A percentile compares a stretch with the other conserved stretches of the same genome.
These are phyloP conservation scores for Chaetomium fimeti DNA, from an alignment of 495 filamentous ascomycete genomes.

Conservation along the genomic window DNA sequence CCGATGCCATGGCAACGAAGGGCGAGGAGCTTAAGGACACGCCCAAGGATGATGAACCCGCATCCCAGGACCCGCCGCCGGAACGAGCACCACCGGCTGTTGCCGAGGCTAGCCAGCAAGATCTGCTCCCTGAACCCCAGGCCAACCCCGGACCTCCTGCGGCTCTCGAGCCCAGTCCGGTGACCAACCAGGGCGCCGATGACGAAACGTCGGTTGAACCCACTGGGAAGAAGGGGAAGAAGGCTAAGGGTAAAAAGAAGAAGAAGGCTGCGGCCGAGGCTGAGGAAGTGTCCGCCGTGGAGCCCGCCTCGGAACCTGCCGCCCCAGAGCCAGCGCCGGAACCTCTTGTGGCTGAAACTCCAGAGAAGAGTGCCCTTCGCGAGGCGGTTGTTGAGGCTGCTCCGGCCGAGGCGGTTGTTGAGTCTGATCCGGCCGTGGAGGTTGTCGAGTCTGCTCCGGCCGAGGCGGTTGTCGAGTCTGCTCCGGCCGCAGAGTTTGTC, in stretches of 20 bases:
- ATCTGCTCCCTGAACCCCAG: slow-evolving; percentile 1
- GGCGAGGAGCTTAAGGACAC: slow-evolving; percentile 34
- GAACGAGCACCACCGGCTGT: background rate
- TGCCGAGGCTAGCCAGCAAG: slow-evolving; percentile 16
- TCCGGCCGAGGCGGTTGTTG: background rate
- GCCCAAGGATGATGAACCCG: slow-evolving; percentile 15
- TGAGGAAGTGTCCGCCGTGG: slow-evolving; percentile 21
- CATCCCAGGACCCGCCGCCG: slow-evolving; percentile 16
- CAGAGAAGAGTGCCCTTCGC: background rate
- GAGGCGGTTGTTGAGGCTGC: too few species aligned
- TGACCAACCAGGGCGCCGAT: slow-evolving; percentile 10
- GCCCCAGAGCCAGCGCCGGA: background rate
- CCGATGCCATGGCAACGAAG: slow-evolving; percentile 35
- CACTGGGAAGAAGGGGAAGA: slow-evolving; percentile 24
- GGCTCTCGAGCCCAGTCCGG: background rate
- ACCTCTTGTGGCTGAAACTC: background rate
- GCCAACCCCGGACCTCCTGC: slow-evolving; percentile 1
- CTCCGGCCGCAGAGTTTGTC: too few species aligned
- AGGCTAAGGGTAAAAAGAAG: slow-evolving; percentile 33
- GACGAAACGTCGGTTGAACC: slow-evolving; percentile 15
- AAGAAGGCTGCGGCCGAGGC: slow-evolving; percentile 28
- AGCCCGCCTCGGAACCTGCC: background rate
- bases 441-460: too few species aligned
- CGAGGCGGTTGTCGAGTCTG: too few species aligned
- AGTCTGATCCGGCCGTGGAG: too few species aligned